Percentiles rank a stretch among this genome's conserved stretches.
Evolutionary conservation across 495 filamentous ascomycete genomes (phyloP).

Genomic region (Paragyromitra xinjiangensis): DNA sequence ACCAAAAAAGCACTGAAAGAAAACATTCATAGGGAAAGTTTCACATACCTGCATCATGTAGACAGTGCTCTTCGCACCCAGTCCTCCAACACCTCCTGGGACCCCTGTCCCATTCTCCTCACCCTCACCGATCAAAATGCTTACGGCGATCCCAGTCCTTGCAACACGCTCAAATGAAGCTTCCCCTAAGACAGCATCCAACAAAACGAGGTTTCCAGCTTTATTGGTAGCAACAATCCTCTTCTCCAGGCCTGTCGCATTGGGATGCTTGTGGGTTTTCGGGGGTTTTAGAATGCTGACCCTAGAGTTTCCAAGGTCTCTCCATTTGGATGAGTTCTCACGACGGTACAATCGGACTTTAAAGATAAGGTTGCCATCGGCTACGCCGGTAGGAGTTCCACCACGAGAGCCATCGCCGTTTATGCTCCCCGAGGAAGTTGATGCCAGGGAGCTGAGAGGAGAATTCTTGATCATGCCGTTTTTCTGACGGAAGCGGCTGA

Average conservation of each 20-base stretch:
- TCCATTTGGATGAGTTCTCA: slow-evolving; percentile 81
- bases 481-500: slow-evolving; percentile 54
- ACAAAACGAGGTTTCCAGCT: slow-evolving; percentile 71
- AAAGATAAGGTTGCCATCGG: slow-evolving; percentile 59
- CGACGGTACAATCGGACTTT: slow-evolving; percentile 85
- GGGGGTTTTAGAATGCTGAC: slow-evolving; percentile 80
- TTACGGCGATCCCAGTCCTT: slow-evolving; percentile 82
- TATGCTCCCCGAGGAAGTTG: slow-evolving; percentile 45
- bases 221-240: slow-evolving; percentile 79
- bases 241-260: slow-evolving; percentile 73
- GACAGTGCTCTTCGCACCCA: slow-evolving; percentile 67
- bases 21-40: background rate
- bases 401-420: slow-evolving; percentile 51
- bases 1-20: background rate
- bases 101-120: slow-evolving; percentile 75
- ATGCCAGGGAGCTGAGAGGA: slow-evolving; percentile 51
- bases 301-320: slow-evolving; percentile 84
- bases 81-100: slow-evolving; percentile 72
- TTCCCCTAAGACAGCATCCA: slow-evolving; percentile 85
- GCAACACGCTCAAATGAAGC: slow-evolving; percentile 85
- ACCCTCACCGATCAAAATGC: slow-evolving; percentile 81
- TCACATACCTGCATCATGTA: slow-evolving; percentile 59
- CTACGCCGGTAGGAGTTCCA: slow-evolving; percentile 43
- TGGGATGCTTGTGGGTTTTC: slow-evolving; percentile 63
- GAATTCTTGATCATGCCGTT: slow-evolving; percentile 52